Evolutionary conservation across 2,329 filamentous ascomycete species (phyloP).

Genomic region (Alternaria ventricosa): DNA sequence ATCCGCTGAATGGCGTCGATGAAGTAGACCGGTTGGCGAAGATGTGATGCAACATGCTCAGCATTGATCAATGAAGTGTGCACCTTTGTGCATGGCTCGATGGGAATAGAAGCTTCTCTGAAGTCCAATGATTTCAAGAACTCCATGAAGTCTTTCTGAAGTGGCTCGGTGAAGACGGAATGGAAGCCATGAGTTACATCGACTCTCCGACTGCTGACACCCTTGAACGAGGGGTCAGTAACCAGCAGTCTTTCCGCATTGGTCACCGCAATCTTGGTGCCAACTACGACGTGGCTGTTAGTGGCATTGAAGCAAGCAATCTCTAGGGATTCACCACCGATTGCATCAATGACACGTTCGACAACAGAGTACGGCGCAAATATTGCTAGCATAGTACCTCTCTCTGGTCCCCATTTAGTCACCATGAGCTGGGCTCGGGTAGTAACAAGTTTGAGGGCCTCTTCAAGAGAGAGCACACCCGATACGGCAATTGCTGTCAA

Average conservation of each 20-base stretch:
- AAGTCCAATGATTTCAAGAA: conserved; percentile 1
- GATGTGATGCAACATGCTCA: conserved; percentile 41
- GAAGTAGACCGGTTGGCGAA: conserved; percentile 56
- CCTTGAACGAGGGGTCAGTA: conserved; percentile 5
- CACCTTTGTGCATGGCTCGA: conserved; percentile 7
- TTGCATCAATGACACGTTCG: conserved; percentile 1
- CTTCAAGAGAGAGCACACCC: conserved; percentile 37
- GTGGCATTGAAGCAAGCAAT: conserved; percentile 56
- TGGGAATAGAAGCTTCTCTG: conserved; percentile 5
- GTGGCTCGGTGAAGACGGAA: conserved; percentile 37
- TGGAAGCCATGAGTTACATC: conserved; percentile 39
- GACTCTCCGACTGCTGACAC: conserved; percentile 26
- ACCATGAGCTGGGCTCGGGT: conserved; percentile 39
- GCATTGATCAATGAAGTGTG: not conserved
- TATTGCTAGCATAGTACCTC: conserved; percentile 32
- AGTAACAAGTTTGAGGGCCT: conserved; percentile 45
- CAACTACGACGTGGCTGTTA: conserved; percentile 51
- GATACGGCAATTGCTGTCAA: conserved; percentile 46
- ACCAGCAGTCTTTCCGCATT: conserved; percentile 24
- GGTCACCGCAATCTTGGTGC: conserved; percentile 7
- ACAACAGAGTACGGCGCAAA: conserved; percentile 4
- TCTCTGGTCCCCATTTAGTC: conserved; percentile 24
- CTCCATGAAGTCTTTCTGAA: conserved; percentile 23
- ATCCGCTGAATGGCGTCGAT: conserved; percentile 53
- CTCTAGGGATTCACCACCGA: not conserved